Percentiles rank a stretch among this genome's conserved stretches.
These are phyloP conservation scores for Picea abies DNA, from an alignment of 83 land plant genomes.

Conservation along the genomic window DNA sequence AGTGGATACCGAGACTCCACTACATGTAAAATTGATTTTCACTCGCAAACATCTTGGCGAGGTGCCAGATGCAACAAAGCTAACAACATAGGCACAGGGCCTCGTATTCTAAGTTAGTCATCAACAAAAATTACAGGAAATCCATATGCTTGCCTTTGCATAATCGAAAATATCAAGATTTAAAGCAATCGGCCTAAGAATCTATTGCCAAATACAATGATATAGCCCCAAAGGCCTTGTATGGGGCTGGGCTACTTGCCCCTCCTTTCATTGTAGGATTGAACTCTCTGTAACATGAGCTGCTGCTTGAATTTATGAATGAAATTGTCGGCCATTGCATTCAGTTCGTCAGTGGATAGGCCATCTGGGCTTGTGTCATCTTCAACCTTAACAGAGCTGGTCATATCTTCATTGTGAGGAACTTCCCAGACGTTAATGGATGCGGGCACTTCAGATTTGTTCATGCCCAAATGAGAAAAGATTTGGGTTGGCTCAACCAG, in stretches of 20 bases:
- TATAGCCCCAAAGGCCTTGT: background rate
- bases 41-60: background rate
- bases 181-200: background rate
- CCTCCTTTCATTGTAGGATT: slow-evolving; percentile 43
- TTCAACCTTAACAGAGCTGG: background rate
- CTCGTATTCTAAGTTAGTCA: background rate
- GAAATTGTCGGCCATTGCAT: slow-evolving; percentile 55
- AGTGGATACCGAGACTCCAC: too few relatives aligned
- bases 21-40: background rate
- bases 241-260: slow-evolving; percentile 17
- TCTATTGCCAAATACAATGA: background rate
- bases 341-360: slow-evolving; percentile 28
- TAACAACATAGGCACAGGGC: background rate
- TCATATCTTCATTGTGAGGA: background rate
- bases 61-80: background rate
- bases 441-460: slow-evolving; percentile 5
- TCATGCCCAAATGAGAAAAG: background rate
- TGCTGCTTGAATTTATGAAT: slow-evolving; percentile 57
- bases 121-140: background rate
- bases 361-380: background rate
- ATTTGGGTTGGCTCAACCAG: background rate
- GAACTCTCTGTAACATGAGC: slow-evolving; percentile 47
- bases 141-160: background rate
- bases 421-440: background rate
- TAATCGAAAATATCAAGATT: background rate